Evolutionary conservation across 2,329 filamentous ascomycete genomes (phyloP).

Genomic region (Macroventuria anomochaeta): DNA sequence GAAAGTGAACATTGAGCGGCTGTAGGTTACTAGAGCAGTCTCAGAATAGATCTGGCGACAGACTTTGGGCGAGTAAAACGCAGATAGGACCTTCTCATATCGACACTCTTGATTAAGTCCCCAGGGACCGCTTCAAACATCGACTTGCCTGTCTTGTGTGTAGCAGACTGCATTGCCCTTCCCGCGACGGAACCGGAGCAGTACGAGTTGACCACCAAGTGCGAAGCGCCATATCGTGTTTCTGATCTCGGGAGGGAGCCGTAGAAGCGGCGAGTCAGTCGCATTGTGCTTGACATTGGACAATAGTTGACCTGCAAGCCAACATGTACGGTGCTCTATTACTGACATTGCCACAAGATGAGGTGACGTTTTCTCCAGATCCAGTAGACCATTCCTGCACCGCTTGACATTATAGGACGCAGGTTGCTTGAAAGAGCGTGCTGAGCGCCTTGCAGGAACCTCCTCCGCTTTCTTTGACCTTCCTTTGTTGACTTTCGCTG

Average conservation of each 20-base stretch:
- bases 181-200: too few species aligned
- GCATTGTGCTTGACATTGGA: not conserved
- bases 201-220: not conserved
- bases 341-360: not conserved
- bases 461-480: too few species aligned
- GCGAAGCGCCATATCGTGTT: not conserved
- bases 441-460: too few species aligned
- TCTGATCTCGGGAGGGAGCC: not conserved
- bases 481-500: not conserved
- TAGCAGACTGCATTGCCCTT: too few species aligned
- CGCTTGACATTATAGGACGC: not conserved
- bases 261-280: not conserved
- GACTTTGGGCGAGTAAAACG: not conserved
- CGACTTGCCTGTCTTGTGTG: too few species aligned
- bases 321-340: too few species aligned
- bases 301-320: too few species aligned
- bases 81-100: too few species aligned
- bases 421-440: too few species aligned
- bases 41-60: constrained; percentile 15
- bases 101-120: not conserved
- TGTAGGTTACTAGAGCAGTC: not conserved
- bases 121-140: not conserved
- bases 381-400: not conserved
- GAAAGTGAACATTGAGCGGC: too few species aligned
- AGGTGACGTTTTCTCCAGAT: not conserved